phyloP scores from a whole-genome alignment of 768 basidiomycete species.

The Pleurotus tuber-regium region DNA sequence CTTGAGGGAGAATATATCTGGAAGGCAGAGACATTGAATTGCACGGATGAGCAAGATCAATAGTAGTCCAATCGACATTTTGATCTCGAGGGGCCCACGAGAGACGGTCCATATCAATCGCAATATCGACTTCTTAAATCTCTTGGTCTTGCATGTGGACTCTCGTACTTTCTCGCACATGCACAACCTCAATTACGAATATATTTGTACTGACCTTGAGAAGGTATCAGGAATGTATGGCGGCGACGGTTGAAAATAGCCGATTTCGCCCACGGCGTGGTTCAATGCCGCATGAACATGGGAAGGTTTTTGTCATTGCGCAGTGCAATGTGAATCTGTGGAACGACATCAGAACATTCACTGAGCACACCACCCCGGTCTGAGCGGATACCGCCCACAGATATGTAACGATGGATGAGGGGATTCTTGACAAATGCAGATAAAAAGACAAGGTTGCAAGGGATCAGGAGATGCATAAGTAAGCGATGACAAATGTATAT shows the following conservation, averaged over 20 bases:
- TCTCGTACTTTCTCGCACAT: constrained; percentile 1
- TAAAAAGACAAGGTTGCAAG: too few relatives aligned
- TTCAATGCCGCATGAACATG: constrained; percentile 5
- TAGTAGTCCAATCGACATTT: not conserved
- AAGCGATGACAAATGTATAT: constrained; percentile 6
- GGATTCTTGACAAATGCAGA: too few relatives aligned
- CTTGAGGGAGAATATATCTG: not conserved
- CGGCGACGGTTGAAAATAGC: not conserved
- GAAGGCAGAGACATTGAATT: not conserved
- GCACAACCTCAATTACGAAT: not conserved
- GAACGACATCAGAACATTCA: too few relatives aligned
- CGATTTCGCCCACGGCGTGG: not conserved
- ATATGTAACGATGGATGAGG: too few relatives aligned
- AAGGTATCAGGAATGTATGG: too few relatives aligned
- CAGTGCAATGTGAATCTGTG: not conserved
- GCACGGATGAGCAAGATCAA: not conserved
- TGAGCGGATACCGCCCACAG: too few relatives aligned
- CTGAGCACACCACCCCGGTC: too few relatives aligned
- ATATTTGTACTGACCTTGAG: not conserved
- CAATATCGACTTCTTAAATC: not conserved
- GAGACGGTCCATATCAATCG: not conserved
- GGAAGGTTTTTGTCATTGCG: not conserved
- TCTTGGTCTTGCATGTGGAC: not conserved
- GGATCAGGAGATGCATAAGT: not conserved
- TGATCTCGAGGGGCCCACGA: not conserved